Evolutionary conservation across 768 basidiomycete genomes (phyloP).

Genomic region (Termitomyces sp.): DNA sequence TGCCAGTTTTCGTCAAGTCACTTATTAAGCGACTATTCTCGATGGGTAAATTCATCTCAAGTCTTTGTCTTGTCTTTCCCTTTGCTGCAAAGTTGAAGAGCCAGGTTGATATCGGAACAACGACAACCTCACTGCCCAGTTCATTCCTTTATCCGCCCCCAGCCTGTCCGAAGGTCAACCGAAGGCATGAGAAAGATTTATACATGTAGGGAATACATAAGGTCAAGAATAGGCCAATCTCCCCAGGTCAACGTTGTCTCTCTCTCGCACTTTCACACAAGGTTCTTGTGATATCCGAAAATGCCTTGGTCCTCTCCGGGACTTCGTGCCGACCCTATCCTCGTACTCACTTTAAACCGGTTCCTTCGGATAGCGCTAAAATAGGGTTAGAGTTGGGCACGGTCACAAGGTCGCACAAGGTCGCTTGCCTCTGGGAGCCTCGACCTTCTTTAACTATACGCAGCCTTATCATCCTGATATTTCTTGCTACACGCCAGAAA

Average conservation of each 20-base stretch:
- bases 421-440: not conserved
- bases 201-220: not conserved
- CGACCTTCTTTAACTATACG: not conserved
- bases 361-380: slow-evolving; percentile 8
- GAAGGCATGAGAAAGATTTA: not conserved
- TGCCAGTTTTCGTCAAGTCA: slow-evolving; percentile 9
- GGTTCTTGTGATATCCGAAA: slow-evolving; percentile 4
- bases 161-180: not conserved
- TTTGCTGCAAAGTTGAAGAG: not conserved
- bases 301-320: not conserved
- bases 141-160: not conserved
- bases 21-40: not conserved
- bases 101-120: not conserved
- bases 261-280: not conserved
- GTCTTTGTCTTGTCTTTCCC: not conserved
- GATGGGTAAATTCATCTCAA: not conserved
- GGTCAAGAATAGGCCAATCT: not conserved
- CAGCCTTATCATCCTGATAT: not conserved
- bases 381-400: not conserved
- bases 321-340: not conserved
- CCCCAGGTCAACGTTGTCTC: slow-evolving; percentile 3
- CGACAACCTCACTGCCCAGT: not conserved
- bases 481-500: too few species aligned
- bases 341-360: not conserved
- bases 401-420: not conserved